Evolutionary conservation across 257 asterid genomes (phyloP), one percentile per base, ranked within the genome.

Genomic region (Nicotiana paniculata): DNA sequence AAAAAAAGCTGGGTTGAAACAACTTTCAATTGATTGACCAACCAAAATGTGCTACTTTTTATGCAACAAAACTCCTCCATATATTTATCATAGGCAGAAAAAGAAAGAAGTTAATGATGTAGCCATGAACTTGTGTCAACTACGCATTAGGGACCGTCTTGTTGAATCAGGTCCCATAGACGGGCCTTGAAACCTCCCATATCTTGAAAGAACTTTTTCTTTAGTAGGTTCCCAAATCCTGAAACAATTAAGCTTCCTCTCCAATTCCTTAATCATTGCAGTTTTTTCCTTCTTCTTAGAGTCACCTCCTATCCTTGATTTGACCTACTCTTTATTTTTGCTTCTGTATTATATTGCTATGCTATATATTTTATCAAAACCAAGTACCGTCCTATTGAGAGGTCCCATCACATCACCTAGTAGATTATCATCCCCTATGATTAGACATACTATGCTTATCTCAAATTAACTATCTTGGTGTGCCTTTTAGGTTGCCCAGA

Each of bases 321-420:
- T 70, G 12, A 32, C 21, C 11, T 21, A 6, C 59, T 43, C n/a
- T 69, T n/a, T 69, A n/a, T n/a, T 39, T n/a, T 18, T 10, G 33
- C 33, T 39, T n/a, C 28, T 69, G 33, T 39, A 69, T 37, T 70
- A 5, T 43, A 21, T 43, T 70, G 59, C n/a, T 21, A 21, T 43
- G 21, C 6, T 18, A 70, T 43, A 11, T 70, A 12, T 70, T 70
- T 53, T 30, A 70, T 43, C 33, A 70, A 63, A 70, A 43, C 58
- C 59, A 43, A 43, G 78, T 57, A 70, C 37, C 6, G 12, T 21
- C 33, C 37, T 11, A n/a, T 43, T 43, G n/a, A 21, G 59, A 70
- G 78, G 78, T 26, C 59, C 59, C 78, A 70, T 70, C 37, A 70
- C 78, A 70, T 70, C 58, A 70, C 78, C 35, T 21, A 43, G 21